Conservation (phyloP, 2,329 filamentous ascomycete genomes). For the Cordyceps cicadae region DNA sequence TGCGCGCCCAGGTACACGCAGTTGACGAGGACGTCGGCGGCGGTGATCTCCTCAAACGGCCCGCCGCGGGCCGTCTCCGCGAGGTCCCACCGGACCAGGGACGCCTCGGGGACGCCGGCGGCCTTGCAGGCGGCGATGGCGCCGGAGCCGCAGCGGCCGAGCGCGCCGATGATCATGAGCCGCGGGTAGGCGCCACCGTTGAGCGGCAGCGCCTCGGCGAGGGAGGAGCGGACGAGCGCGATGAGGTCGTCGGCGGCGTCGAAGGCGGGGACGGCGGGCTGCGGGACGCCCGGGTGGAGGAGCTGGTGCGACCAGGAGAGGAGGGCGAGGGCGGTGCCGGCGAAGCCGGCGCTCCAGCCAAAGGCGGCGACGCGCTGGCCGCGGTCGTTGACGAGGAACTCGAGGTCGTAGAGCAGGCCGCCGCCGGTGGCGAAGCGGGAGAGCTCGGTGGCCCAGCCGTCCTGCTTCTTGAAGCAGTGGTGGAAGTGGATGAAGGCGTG, state of each 20-base stretch:
- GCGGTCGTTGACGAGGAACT: slow-evolving; percentile 69
- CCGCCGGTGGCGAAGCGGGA: slow-evolving; percentile 41
- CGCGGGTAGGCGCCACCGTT: slow-evolving; percentile 61
- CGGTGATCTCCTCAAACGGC: slow-evolving; percentile 67
- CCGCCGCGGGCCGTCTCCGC: slow-evolving; percentile 64
- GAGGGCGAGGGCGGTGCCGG: slow-evolving; percentile 63
- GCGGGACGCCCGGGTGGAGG: slow-evolving; percentile 53
- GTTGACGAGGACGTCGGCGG: slow-evolving; percentile 69
- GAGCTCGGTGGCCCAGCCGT: slow-evolving; percentile 69
- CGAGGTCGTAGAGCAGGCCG: slow-evolving; percentile 74
- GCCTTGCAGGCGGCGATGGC: slow-evolving; percentile 72
- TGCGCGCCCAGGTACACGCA: slow-evolving; percentile 66
- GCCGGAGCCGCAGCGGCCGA: slow-evolving; percentile 77
- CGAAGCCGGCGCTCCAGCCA: slow-evolving; percentile 68
- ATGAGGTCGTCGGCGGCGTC: slow-evolving; percentile 12
- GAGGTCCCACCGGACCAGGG: slow-evolving; percentile 63
- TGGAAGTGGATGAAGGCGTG: slow-evolving; percentile 65
- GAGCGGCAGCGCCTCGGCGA: slow-evolving; percentile 60
- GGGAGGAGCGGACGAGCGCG: slow-evolving; percentile 49
- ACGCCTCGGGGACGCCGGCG: slow-evolving; percentile 43
- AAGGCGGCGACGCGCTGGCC: slow-evolving; percentile 67
- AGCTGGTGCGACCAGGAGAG: slow-evolving; percentile 81
- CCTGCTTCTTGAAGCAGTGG: slow-evolving; percentile 66
- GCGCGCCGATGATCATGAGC: slow-evolving; percentile 75
- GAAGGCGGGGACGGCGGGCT: slow-evolving; percentile 29